Base-by-base conservation (phyloP, 768 basidiomycete genomes). In the Suillus lakei region DNA sequence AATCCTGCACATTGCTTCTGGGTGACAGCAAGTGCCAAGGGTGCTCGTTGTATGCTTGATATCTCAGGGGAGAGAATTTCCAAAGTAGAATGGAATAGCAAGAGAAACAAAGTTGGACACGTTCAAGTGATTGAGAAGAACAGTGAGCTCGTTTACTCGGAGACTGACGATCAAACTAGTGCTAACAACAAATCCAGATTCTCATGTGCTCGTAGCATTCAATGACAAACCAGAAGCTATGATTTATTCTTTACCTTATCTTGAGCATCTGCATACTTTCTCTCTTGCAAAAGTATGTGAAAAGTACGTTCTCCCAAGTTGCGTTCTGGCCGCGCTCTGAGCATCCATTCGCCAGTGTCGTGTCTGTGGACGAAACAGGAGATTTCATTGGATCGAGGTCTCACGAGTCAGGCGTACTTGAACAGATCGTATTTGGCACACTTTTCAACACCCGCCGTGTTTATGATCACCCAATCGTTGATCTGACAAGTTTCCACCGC, bases 61-160 rank as follows among this genome's bases (percentile, higher is more conserved):
- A 80, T 93, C 43, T 86, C 81, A 54, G 92, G 92, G 4, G 86
- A 91, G 16, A 81, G 85, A 53, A 75, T 93, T 23, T 86, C 83
- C 5, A 91, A 86, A 73, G 84, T 81, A 2, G 91, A 94, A 23
- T 89, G 91, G 87, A 79, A 80, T 23, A 74, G 70, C 50, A 88
- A 86, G 69, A 70, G 74, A 16, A 89, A 88, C 10, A 74, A 74
- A 8, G 84, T 89, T 13, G 77, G 83, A 32, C 75, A 77, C 46
- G 82, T 81, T 8, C 83, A 88, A 55, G 80, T 91, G 18, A 80
- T 94, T 4, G 85, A 86, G 62, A 85, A 84, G 69, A 82, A 86
- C 69, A 87, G 92, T 91, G 70, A 64, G 85, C 59, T 34, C 15
- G n/a, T 43, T 58, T 30, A 50, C 18, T 10, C 9, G 7, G 36